These are phyloP conservation scores for Uromyces viciae-fabae DNA, from an alignment of 1,284 basidiomycete genomes.

Conservation along the genomic window DNA sequence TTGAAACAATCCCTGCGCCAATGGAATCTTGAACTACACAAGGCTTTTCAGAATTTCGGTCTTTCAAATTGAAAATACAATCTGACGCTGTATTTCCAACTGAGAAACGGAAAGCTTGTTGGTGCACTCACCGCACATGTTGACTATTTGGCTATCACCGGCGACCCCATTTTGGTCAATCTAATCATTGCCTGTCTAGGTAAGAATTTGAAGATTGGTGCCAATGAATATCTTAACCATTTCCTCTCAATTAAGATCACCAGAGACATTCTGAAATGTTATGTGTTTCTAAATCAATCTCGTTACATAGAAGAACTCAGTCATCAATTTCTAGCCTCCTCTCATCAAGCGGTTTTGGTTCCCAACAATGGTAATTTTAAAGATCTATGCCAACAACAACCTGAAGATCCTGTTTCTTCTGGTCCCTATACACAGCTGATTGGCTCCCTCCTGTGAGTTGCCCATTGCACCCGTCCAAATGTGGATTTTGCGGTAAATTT, in stretches of 20 bases:
- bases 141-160: not conserved
- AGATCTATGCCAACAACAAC: not conserved
- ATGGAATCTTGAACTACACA: conserved; percentile 9
- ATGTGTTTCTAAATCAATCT: conserved; percentile 11
- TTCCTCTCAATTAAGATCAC: not conserved
- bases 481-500: no score
- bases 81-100: not conserved
- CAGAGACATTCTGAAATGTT: not conserved
- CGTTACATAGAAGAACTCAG: not conserved
- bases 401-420: not conserved
- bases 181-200: not conserved
- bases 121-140: conserved; percentile 14
- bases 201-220: not conserved
- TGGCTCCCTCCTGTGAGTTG: no score
- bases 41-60: not conserved
- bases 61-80: not conserved
- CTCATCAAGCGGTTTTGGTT: not conserved
- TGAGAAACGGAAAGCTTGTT: not conserved
- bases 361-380: not conserved
- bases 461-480: no score
- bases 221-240: not conserved
- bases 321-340: not conserved
- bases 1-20: not conserved
- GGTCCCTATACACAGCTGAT: not conserved
- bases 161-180: not conserved